A percentile compares a stretch with the other conserved stretches of the same genome.
phyloP scores from a whole-genome alignment of 345 rosid species.

The Syzygium jambos region DNA sequence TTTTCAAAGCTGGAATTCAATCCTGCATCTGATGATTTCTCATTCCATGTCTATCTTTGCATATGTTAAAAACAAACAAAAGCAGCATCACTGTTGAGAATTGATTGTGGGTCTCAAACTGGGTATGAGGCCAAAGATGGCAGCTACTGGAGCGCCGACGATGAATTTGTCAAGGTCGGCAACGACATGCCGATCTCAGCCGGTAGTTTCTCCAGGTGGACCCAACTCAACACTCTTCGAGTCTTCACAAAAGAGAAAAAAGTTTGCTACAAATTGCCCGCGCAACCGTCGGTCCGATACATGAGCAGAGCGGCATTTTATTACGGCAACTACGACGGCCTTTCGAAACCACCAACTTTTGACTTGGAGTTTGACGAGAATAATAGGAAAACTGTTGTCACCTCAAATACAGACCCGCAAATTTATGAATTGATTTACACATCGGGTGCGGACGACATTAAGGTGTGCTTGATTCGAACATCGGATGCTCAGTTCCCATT shows the following conservation, averaged over 20 bases:
- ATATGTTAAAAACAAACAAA: neutral
- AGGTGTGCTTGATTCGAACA: neutral
- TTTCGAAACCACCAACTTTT: constrained; percentile 4
- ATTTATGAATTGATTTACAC: neutral
- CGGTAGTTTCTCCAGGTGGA: neutral
- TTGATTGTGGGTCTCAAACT: neutral
- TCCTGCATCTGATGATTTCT: neutral
- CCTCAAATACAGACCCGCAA: neutral
- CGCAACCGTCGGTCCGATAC: neutral
- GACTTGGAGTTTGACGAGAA: constrained; percentile 4
- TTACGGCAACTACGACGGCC: constrained; percentile 12
- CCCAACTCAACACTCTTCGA: constrained; percentile 6
- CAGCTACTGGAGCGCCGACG: neutral
- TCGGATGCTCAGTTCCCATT: neutral
- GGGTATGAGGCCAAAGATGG: neutral
- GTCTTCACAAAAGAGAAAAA: constrained; percentile 5
- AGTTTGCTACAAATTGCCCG: constrained; percentile 11
- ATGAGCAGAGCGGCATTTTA: constrained; percentile 15
- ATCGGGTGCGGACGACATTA: neutral
- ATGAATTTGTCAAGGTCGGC: neutral
- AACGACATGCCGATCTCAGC: neutral
- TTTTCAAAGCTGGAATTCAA: neutral
- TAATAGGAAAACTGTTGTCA: constrained; percentile 9
- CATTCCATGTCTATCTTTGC: neutral
- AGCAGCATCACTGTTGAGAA: neutral